These are phyloP conservation scores for Spirogloea muscicola DNA, from an alignment of 139 green algal genomes.

Conservation along the genomic window DNA sequence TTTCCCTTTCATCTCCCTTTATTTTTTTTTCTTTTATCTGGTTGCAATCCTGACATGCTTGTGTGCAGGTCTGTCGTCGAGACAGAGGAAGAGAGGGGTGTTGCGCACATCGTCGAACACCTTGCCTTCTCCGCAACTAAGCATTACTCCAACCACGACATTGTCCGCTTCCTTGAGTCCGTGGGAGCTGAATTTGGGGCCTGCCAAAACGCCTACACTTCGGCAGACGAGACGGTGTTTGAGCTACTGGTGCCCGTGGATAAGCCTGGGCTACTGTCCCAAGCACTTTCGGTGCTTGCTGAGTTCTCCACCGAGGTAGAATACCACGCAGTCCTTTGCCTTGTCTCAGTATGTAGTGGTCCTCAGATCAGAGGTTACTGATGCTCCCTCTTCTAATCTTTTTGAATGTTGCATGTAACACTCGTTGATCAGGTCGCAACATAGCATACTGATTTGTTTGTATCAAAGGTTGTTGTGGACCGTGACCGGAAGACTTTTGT, in stretches of 20 bases:
- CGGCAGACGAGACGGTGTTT: conserved; percentile 72
- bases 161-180: conserved; percentile 78
- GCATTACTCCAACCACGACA: conserved; percentile 71
- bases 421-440: no score
- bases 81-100: conserved; percentile 60
- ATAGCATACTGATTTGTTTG: no score
- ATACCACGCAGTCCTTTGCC: not conserved
- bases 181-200: conserved; percentile 82
- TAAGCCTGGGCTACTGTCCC: conserved; percentile 54
- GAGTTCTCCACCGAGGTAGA: conserved; percentile 76
- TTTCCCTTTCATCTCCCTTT: not conserved
- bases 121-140: conserved; percentile 81
- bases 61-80: conserved; percentile 59
- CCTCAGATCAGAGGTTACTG: no score
- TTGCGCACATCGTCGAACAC: conserved; percentile 87
- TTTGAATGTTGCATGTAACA: no score
- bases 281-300: conserved; percentile 66
- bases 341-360: no score
- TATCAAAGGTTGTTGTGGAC: no score
- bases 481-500: no score
- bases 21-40: not conserved
- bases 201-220: conserved; percentile 81
- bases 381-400: no score
- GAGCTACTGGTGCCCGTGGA: conserved; percentile 63
- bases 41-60: not conserved